Percentiles rank a stretch among this genome's conserved stretches.
Conservation (phyloP, 257 asterid species). For the Przewalskia tangutica region DNA sequence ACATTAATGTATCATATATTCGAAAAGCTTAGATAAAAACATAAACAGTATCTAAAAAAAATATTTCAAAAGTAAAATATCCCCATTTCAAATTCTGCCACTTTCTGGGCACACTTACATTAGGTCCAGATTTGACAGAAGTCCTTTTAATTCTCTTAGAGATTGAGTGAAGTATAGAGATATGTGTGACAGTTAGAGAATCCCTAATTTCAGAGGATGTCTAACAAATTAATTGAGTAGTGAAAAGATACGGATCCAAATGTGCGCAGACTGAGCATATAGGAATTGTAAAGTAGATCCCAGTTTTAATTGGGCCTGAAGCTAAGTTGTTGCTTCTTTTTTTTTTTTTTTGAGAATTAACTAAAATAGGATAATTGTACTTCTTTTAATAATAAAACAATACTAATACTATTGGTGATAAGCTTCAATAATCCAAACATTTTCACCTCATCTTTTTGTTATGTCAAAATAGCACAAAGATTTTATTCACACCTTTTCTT, state of each 20-base stretch:
- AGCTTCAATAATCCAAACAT: background rate
- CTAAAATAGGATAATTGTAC: background rate
- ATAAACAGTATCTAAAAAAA: background rate
- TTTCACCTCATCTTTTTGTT: background rate
- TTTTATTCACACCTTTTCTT: background rate
- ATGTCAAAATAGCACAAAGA: background rate
- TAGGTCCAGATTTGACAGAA: too few relatives aligned
- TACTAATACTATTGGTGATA: background rate
- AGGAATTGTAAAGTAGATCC: background rate
- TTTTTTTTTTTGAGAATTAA: background rate
- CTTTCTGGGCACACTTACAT: too few relatives aligned
- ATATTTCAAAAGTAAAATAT: too few relatives aligned
- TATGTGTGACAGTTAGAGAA: background rate
- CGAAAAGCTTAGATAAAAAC: background rate
- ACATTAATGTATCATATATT: background rate
- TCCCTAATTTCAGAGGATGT: background rate
- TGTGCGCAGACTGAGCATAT: background rate
- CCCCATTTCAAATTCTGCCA: too few relatives aligned
- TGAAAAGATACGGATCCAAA: background rate
- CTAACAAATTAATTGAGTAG: background rate
- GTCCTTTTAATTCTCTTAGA: too few relatives aligned
- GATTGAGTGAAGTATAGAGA: too few relatives aligned
- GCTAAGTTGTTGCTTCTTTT: background rate
- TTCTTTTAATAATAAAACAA: background rate
- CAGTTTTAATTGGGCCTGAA: background rate